A percentile compares a stretch with the other conserved stretches of the same genome.
Conservation (phyloP, 2,329 filamentous ascomycete species). For the Xylaria sp. region DNA sequence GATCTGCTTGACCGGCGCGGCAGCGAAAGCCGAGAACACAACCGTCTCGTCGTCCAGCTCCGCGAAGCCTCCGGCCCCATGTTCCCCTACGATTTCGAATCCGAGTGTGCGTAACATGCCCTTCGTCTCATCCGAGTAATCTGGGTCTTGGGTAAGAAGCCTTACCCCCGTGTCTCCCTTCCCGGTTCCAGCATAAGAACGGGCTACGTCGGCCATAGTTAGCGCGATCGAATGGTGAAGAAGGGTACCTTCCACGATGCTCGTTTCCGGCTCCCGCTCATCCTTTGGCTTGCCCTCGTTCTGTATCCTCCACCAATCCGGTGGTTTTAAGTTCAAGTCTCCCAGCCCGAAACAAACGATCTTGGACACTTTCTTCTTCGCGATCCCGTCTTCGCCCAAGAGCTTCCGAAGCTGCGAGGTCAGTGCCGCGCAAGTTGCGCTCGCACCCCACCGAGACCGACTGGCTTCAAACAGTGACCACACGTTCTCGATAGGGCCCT, state of each 20-base stretch:
- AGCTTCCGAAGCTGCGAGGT: slow-evolving; percentile 37
- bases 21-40: slow-evolving; percentile 51
- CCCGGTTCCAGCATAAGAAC: slow-evolving; percentile 24
- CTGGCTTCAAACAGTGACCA: slow-evolving; percentile 35
- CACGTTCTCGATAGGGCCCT: slow-evolving; percentile 35
- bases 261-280: slow-evolving; percentile 5
- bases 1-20: slow-evolving; percentile 53
- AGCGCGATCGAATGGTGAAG: slow-evolving; percentile 44
- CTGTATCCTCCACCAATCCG: slow-evolving; percentile 36
- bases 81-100: slow-evolving; percentile 44
- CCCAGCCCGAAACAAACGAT: slow-evolving; percentile 43
- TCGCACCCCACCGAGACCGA: slow-evolving; percentile 40
- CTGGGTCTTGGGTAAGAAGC: slow-evolving; percentile 46
- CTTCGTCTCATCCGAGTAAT: slow-evolving; percentile 39
- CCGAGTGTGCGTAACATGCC: slow-evolving; percentile 40
- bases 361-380: slow-evolving; percentile 36
- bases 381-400: slow-evolving; percentile 23
- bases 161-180: slow-evolving; percentile 22
- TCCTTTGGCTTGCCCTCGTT: slow-evolving; percentile 27
- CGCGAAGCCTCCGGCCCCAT: slow-evolving; percentile 50
- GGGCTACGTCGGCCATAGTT: slow-evolving; percentile 39
- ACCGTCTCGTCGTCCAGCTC: slow-evolving; percentile 52
- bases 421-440: slow-evolving; percentile 40
- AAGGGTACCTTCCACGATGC: slow-evolving; percentile 27
- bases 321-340: slow-evolving; percentile 29